A percentile compares a stretch with the other conserved stretches of the same genome.
phyloP scores from a whole-genome alignment of 148 eudicot genomes.

The Rhododendron mucronatum region DNA sequence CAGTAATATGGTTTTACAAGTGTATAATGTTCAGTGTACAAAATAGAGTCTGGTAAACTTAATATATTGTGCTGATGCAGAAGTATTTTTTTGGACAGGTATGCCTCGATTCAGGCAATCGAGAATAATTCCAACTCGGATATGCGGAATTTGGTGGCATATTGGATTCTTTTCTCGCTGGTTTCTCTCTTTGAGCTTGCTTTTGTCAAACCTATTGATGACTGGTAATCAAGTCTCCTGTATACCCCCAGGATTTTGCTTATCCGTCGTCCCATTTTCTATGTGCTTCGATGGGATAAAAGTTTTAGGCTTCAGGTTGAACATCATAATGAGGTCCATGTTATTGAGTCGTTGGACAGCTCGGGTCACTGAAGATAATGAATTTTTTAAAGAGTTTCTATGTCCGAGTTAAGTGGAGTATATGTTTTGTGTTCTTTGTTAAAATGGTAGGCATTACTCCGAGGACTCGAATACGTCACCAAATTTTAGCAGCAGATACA shows the following conservation, averaged over 20 bases:
- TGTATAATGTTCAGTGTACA: no score
- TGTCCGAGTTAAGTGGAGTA: neutral
- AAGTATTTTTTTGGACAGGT: neutral
- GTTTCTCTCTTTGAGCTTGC: conserved; percentile 11
- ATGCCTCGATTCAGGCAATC: conserved; percentile 7
- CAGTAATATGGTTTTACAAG: no score
- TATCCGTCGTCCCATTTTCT: neutral
- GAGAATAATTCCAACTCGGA: conserved; percentile 1
- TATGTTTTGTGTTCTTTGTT: no score
- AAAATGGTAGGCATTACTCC: no score
- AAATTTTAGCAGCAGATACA: no score
- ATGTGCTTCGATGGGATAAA: neutral
- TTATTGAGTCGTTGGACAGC: neutral
- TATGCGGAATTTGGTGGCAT: conserved; percentile 8
- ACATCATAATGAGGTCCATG: neutral
- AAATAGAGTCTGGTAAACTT: neutral
- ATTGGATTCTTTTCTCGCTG: conserved; percentile 14
- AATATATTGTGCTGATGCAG: neutral
- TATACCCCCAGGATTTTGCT: neutral
- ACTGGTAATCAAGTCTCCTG: neutral
- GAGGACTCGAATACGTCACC: no score
- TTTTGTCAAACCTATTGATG: conserved; percentile 7
- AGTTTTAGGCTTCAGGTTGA: neutral
- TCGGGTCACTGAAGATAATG: neutral
- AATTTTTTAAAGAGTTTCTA: neutral